A percentile compares a stretch with the other conserved stretches of the same genome.
phyloP scores from a whole-genome alignment of 2,329 filamentous ascomycete genomes.

The Venturia asperata region DNA sequence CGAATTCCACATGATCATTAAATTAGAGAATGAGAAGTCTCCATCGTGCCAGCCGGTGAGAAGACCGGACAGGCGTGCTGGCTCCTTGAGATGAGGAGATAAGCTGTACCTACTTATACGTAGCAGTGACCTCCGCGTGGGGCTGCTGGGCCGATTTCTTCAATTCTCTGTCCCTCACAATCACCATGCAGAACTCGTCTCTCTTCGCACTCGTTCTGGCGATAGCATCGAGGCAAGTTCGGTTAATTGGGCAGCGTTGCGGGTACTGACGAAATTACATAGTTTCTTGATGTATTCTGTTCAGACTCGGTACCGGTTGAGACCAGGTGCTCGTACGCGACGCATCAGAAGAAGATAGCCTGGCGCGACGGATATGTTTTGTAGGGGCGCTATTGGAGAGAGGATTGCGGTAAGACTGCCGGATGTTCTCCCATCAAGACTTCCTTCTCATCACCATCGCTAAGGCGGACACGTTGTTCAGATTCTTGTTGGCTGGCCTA shows the following conservation, averaged over 20 bases:
- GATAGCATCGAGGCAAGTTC: not conserved
- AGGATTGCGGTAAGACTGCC: not conserved
- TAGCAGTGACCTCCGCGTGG: not conserved
- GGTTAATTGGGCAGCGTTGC: not conserved
- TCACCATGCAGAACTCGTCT: not conserved
- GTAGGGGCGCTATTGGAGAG: not conserved
- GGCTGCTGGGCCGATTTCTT: not conserved
- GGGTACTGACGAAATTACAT: not conserved
- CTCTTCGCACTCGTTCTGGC: not conserved
- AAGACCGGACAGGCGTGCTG: not conserved
- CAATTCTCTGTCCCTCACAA: not conserved
- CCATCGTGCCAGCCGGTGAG: not conserved
- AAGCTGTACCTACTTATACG: not conserved
- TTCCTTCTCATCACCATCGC: too few relatives aligned
- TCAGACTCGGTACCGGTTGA: not conserved
- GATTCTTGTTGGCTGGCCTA: not conserved
- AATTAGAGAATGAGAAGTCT: not conserved
- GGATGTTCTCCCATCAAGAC: not conserved
- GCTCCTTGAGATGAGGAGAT: not conserved
- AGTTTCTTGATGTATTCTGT: not conserved
- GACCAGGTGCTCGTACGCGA: not conserved
- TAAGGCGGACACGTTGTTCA: not conserved
- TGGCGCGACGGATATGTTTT: not conserved
- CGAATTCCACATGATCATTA: too few relatives aligned
- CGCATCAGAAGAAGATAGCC: not conserved